A percentile compares a stretch with the other conserved stretches of the same genome.
Conservation (phyloP, 805 yeast species). For the Candida glaebosa region DNA sequence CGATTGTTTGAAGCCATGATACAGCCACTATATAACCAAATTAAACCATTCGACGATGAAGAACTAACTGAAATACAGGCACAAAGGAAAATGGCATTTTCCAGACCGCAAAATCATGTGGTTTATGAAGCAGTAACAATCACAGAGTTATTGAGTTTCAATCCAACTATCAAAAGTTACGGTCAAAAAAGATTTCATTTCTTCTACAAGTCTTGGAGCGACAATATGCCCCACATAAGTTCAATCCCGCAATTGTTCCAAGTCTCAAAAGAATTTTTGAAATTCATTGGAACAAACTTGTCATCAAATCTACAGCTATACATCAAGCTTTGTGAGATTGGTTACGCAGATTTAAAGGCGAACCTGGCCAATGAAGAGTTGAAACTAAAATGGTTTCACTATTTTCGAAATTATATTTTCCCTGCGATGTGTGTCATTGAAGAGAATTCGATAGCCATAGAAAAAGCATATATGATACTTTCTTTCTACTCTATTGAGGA, state of each 20-base stretch:
- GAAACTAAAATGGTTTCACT: slow-evolving; percentile 49
- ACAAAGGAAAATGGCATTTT: slow-evolving; percentile 18
- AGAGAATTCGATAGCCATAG: slow-evolving; percentile 56
- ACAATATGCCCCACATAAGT: slow-evolving; percentile 33
- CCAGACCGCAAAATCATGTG: slow-evolving; percentile 25
- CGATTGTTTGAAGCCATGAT: slow-evolving; percentile 49
- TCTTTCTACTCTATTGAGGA: slow-evolving; percentile 52
- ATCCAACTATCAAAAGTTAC: slow-evolving; percentile 22
- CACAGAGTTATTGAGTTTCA: slow-evolving; percentile 24
- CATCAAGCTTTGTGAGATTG: slow-evolving; percentile 61
- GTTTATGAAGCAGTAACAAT: slow-evolving; percentile 21
- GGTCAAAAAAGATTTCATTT: slow-evolving; percentile 26
- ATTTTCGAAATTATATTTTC: slow-evolving; percentile 60
- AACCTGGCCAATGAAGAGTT: slow-evolving; percentile 12
- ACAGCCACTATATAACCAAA: slow-evolving; percentile 40
- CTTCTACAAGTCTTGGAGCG: slow-evolving; percentile 51
- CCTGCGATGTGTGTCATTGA: slow-evolving; percentile 56
- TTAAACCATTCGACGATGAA: slow-evolving; percentile 16
- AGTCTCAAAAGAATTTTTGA: slow-evolving; percentile 47
- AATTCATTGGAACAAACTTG: slow-evolving; percentile 54
- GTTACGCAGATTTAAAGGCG: slow-evolving; percentile 31
- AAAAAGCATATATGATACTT: slow-evolving; percentile 57
- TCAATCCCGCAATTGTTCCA: slow-evolving; percentile 43
- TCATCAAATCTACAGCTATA: slow-evolving; percentile 48
- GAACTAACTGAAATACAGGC: slow-evolving; percentile 21